These are phyloP conservation scores for Setaria italica DNA, from an alignment of 202 grass and related monocot genomes.

Conservation along the genomic window DNA sequence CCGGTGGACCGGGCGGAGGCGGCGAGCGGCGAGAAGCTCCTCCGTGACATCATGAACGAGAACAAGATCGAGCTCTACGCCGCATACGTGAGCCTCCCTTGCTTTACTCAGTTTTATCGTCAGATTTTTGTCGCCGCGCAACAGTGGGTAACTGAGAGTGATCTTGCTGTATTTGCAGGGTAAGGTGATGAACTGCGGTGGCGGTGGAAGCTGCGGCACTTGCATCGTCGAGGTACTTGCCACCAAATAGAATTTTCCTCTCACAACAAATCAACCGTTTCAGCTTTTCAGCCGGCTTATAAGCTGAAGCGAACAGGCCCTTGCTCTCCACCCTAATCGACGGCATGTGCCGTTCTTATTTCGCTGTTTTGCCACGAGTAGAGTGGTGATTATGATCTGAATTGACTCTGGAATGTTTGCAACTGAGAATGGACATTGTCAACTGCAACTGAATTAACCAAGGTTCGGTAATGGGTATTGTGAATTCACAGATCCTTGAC, in stretches of 20 bases:
- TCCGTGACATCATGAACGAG: constrained; percentile 84
- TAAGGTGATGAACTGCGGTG: constrained; percentile 98
- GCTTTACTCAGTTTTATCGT: background rate
- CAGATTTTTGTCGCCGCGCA: background rate
- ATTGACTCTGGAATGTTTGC: background rate
- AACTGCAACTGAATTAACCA: constrained; percentile 23
- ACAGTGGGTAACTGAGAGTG: background rate
- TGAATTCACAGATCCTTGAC: constrained; percentile 68
- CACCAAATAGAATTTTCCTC: no score
- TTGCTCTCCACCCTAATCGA: background rate
- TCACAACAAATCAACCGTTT: no score
- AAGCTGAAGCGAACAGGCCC: no score
- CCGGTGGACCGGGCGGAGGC: constrained; percentile 64
- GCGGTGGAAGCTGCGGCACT: constrained; percentile 90
- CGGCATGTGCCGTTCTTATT: background rate
- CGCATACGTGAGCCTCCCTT: constrained; percentile 60
- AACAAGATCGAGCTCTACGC: constrained; percentile 92
- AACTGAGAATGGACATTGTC: background rate
- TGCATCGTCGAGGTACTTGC: constrained; percentile 82
- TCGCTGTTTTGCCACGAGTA: background rate
- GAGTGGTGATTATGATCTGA: background rate
- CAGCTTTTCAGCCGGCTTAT: no score
- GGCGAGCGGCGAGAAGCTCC: constrained; percentile 80
- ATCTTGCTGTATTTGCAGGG: constrained; percentile 56
- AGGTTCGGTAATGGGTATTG: background rate